Base-by-base conservation (phyloP, 2,329 filamentous ascomycete genomes). In the Pseudocercospora ulei region DNA sequence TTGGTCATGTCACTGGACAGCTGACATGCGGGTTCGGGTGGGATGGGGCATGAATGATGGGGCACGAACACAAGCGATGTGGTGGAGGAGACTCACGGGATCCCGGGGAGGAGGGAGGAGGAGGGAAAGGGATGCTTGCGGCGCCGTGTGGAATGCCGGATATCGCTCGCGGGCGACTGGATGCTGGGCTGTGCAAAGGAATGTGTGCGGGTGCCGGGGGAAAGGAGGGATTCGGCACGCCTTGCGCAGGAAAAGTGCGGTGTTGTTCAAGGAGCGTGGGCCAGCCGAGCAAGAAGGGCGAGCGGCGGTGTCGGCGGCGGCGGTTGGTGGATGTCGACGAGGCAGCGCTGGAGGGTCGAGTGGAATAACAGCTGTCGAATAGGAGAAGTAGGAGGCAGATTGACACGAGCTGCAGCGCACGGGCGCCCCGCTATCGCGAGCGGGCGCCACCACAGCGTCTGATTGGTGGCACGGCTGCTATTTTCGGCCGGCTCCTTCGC, bases 81-180 rank as follows among this genome's bases (percentile, higher is more conserved):
- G 36, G 35, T 13, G 29, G 23, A 25, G 17, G n/a, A 30, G 22
- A 46, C 43, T 42, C 26, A 44, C 41, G 27, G 37, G 41, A 33
- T 33, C n/a, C 41, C 22, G 35, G 23, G 12, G n/a, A 37, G 12
- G 24, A 28, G 24, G 37, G 23, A 29, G 37, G 33, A 30, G 11
- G 31, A 46, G 35, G 35, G 41, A 35, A 35, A 38, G 25, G 39
- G 38, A 41, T 38, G 38, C 38, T 28, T 19, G 34, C 19, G 14
- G 28, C 18, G 38, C 19, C 19, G 42, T 18, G 25, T 33, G 43
- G 43, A 46, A 43, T 46, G 44, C 43, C 25, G 37, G 11, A 22
- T 24, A 22, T 24, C 23, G 35, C 26, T 37, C 23, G 35, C 26
- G 33, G 18, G n/a, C 23, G 38, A 36, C 22, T 35, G 38, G 38